phyloP scores from a whole-genome alignment of 164 flowering plant species.

The Taxillus chinensis region DNA sequence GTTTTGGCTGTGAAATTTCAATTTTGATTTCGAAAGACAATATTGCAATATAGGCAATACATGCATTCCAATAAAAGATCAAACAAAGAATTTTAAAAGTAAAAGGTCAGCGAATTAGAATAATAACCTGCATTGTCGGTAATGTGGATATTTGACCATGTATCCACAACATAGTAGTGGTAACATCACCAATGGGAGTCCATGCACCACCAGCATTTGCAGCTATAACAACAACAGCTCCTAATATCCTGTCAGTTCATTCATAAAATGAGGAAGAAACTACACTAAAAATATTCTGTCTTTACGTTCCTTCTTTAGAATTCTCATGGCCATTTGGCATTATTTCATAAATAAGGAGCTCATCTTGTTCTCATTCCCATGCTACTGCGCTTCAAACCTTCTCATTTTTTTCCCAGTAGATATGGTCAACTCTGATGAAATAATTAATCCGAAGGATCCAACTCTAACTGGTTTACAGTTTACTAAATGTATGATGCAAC shows the following conservation, averaged over 20 bases:
- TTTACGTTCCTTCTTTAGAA: neutral
- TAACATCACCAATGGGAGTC: slow-evolving; percentile 98
- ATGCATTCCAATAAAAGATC: neutral
- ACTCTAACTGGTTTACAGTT: too few relatives aligned
- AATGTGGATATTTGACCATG: slow-evolving; percentile 96
- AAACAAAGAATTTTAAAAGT: neutral
- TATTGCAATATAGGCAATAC: neutral
- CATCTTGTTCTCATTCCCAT: neutral
- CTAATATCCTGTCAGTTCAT: slow-evolving; percentile 53
- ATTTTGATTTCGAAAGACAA: too few relatives aligned
- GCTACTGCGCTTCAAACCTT: too few relatives aligned
- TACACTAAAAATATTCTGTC: neutral
- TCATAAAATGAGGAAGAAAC: slow-evolving; percentile 3
- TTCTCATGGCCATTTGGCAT: too few relatives aligned
- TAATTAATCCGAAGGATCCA: too few relatives aligned
- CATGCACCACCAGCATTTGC: slow-evolving; percentile 99
- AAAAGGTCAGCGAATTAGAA: neutral
- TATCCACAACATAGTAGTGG: slow-evolving; percentile 98
- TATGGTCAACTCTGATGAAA: too few relatives aligned
- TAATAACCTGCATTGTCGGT: slow-evolving; percentile 69
- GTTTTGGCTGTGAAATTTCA: too few relatives aligned
- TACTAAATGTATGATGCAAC: too few relatives aligned
- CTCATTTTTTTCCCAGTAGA: too few relatives aligned
- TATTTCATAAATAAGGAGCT: neutral
- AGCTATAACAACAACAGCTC: slow-evolving; percentile 95